Evolutionary conservation across 148 eudicot genomes (phyloP), one percentile per base, ranked within the genome.

Genomic region (Amaranthus hypochondriacus): DNA sequence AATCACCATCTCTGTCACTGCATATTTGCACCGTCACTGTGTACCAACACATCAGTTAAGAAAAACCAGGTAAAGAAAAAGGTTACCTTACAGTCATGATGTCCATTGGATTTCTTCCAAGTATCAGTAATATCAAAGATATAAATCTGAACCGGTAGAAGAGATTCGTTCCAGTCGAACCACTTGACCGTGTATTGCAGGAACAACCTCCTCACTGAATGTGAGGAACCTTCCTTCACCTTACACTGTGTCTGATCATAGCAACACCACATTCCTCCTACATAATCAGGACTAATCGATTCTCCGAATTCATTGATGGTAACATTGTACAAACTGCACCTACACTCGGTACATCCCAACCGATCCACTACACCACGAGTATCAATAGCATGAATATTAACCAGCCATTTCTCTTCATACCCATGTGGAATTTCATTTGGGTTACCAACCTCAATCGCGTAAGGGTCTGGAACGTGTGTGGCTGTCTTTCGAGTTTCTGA

Each of bases 351-450:
- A 76, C 98, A 94, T 13, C 96, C 97, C 81, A 80, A 62, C 76
- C 54, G 85, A 81, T 94, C 93, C 12, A 75, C 88, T 13, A 77
- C 93, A 42, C 85, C 85, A 3, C 98, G 84, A 3, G 98, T 94
- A 78, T 94, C 98, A 77, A 94, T 94, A 1, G 97, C 97, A 55
- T 94, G 98, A 73, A 94, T 84, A 78, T 91, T 92, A 49, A 94
- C 75, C 79, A 92, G 0, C 97, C 98, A 94, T 75, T 48, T 82
- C 75, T 92, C 97, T 71, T 92, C 98, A 73, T 82, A 92, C 7
- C 98, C 98, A 4, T 61, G 61, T 46, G 98, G 98, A 61, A 89
- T 62, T 54, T 88, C 85, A 13, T 70, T 74, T 3, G 89, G 86
- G 73, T 89, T 84, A 53, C 98, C 98, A 46, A 87, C 81, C 80